Evolutionary conservation across 176 grass and related monocot genomes (phyloP).

Genomic region (Raddia distichophylla): DNA sequence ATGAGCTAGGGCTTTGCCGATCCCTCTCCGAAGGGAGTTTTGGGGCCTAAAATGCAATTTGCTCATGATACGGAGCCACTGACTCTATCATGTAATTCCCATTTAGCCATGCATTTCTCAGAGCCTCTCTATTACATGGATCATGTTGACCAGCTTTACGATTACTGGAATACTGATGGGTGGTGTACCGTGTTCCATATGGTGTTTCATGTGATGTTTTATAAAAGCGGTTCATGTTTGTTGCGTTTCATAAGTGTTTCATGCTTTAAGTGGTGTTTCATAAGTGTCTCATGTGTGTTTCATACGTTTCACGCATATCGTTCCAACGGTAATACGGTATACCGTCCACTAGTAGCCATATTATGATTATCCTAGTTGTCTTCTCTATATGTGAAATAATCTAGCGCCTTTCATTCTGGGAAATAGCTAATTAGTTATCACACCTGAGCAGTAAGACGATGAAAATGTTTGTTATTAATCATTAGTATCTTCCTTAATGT

Average conservation of each 20-base stretch:
- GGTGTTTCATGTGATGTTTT: too few relatives aligned
- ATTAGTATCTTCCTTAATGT: not conserved
- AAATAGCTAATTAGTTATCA: not conserved
- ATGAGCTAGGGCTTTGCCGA: not conserved
- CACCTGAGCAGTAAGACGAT: not conserved
- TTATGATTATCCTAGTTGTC: not conserved
- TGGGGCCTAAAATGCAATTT: not conserved
- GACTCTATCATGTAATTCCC: not conserved
- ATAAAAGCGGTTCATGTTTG: too few relatives aligned
- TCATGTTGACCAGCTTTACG: not conserved
- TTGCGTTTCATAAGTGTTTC: too few relatives aligned
- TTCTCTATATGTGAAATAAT: not conserved
- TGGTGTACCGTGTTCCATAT: too few relatives aligned
- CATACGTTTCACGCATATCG: too few relatives aligned
- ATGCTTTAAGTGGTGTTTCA: too few relatives aligned
- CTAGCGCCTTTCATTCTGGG: not conserved
- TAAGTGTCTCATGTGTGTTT: too few relatives aligned
- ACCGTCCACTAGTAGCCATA: too few relatives aligned
- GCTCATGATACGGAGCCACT: not conserved
- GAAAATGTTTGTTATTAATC: not conserved
- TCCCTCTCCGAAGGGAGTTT: constrained; percentile 13
- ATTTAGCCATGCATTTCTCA: not conserved
- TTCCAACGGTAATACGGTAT: too few relatives aligned
- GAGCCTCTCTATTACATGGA: constrained; percentile 1
- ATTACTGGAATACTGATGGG: too few relatives aligned